A percentile compares a stretch with the other conserved stretches of the same genome.
phyloP scores from a whole-genome alignment of 305 asterid genomes.

The Ilex paraguariensis region DNA sequence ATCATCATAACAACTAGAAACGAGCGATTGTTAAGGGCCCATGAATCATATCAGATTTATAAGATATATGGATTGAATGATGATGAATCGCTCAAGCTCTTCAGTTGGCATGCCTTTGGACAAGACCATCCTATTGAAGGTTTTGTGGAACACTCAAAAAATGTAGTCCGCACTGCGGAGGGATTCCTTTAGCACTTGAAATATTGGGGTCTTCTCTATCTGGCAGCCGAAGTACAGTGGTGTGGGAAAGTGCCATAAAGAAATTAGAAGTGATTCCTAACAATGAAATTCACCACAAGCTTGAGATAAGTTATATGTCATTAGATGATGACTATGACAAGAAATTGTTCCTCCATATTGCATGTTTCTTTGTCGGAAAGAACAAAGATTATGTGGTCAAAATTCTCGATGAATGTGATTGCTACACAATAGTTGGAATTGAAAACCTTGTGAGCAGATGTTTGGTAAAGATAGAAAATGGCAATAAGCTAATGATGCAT shows the following conservation, averaged over 20 bases:
- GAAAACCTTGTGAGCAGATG: background rate
- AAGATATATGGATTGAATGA: background rate
- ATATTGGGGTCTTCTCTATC: too few relatives aligned
- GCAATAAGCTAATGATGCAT: background rate
- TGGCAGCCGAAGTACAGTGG: background rate
- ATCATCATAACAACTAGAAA: too few relatives aligned
- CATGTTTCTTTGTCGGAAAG: background rate
- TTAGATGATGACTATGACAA: background rate
- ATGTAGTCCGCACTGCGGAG: background rate
- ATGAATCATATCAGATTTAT: background rate
- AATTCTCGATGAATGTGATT: background rate
- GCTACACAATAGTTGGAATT: background rate
- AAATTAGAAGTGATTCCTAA: background rate
- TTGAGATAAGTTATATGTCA: background rate
- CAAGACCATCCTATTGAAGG: background rate
- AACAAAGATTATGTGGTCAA: background rate
- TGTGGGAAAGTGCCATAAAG: background rate
- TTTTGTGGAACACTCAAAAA: background rate
- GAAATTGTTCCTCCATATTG: too few relatives aligned
- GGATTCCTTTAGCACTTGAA: background rate
- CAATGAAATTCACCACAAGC: background rate
- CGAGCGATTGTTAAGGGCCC: background rate
- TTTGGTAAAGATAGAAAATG: background rate
- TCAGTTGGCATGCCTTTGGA: too few relatives aligned
- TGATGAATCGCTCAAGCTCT: background rate